Evolutionary conservation across 164 flowering plant species (phyloP).

Genomic region (Pachysandra terminalis): DNA sequence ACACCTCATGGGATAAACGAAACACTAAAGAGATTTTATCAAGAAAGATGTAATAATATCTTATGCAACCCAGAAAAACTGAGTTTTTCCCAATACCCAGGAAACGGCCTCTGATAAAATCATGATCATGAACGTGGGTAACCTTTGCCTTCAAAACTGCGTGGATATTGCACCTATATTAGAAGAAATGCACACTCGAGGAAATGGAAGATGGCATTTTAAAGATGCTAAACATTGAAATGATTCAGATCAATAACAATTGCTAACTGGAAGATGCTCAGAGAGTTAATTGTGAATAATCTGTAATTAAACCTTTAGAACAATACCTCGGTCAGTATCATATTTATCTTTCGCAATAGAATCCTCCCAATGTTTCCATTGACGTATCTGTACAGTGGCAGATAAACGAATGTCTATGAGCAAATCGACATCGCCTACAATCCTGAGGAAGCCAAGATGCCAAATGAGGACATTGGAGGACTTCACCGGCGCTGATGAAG

Average conservation of each 20-base stretch:
- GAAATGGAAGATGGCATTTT: background rate
- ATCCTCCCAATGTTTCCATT: conserved; percentile 96
- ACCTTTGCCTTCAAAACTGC: conserved; percentile 61
- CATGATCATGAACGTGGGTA: conserved; percentile 75
- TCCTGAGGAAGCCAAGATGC: no score
- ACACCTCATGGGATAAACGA: background rate
- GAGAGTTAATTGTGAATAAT: background rate
- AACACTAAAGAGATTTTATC: background rate
- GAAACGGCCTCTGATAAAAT: conserved; percentile 72
- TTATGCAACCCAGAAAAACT: conserved; percentile 51
- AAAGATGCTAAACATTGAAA: background rate
- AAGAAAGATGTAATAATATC: conserved; percentile 21
- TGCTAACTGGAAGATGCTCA: background rate
- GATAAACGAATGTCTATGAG: background rate
- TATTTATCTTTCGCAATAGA: conserved; percentile 54
- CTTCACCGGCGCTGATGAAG: no score
- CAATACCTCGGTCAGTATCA: conserved; percentile 41
- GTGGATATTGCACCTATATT: conserved; percentile 9
- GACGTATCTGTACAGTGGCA: conserved; percentile 57
- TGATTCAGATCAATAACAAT: background rate
- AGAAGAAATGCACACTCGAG: conserved; percentile 1
- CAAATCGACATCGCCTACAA: no score
- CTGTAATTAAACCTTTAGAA: background rate
- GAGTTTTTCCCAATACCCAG: conserved; percentile 48
- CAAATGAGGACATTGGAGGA: no score